Base-by-base conservation (phyloP, 176 grass and related monocot species). In the Ampelocalamus luodianensis region DNA sequence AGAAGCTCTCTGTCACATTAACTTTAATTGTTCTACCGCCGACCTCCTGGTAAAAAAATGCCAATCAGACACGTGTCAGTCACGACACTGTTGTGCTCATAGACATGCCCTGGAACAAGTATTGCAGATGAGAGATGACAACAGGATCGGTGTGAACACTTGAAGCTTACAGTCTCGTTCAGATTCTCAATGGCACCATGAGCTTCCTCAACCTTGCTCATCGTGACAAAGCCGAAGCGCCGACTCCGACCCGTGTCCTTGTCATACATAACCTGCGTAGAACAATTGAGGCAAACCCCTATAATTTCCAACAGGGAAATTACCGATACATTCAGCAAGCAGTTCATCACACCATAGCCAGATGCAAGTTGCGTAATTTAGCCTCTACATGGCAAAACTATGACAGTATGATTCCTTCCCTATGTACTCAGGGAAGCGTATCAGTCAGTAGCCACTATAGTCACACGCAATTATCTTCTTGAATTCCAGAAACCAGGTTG, bases 181-280 rank as follows among this genome's bases (percentile, higher is more conserved):
- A 96, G 90, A 63, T 79, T 89, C 86, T 92, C 93, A 32, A 88
- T 83, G 51, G 91, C 96, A 60, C 70, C 77, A 79, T 71, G 84
- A 10, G 85, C 91, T 58, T 90, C 96, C 68, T 92, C 93, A 0
- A 49, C 71, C 6, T 86, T 88, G 76, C 86, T 89, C 96, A 96
- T 99, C 0, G 93, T 99, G 65, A 99, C 93, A 91, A 99, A 99
- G 61, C 89, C 96, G 14, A 99, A 99, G 26, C 96, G 90, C 48
- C 96, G 82, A 79, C 93, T 99, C 40, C 91, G 86, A 71, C 90
- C 90, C n/a, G 91, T 96, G 62, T 96, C 94, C 79, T 99, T 99
- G 82, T 99, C 96, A 76, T 88, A 96, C 96, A 99, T 96, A 92
- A 99, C 96, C 96, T 99, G 74, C n/a, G 22, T 12, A 24, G 61